Conservation (phyloP, 2,329 filamentous ascomycete genomes). For the Trichophaea hybrida region DNA sequence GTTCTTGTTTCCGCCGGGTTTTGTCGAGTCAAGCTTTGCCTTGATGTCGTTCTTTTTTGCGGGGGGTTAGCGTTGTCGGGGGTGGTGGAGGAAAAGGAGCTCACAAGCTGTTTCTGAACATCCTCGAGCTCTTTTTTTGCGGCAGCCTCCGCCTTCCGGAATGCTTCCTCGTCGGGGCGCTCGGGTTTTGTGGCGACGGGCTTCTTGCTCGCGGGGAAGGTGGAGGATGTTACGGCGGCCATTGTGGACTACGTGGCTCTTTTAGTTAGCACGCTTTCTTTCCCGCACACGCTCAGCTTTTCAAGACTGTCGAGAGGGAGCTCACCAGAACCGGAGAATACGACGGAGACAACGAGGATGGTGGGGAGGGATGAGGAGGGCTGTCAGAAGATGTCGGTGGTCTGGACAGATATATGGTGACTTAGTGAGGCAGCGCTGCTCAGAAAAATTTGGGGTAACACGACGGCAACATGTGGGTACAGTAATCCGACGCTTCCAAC, state of each 20-base stretch:
- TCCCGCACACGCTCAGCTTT: neutral
- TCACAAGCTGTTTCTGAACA: slow-evolving; percentile 55
- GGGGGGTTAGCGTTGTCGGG: slow-evolving; percentile 16
- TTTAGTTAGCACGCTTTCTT: neutral
- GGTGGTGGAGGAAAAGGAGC: slow-evolving; percentile 26
- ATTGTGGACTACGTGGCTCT: slow-evolving; percentile 30
- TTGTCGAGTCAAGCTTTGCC: slow-evolving; percentile 71
- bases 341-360: neutral
- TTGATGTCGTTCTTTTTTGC: slow-evolving; percentile 63
- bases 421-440: neutral
- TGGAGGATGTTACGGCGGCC: slow-evolving; percentile 36
- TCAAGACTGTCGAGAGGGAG: neutral
- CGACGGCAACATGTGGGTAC: neutral
- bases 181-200: slow-evolving; percentile 32
- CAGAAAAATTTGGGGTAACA: neutral
- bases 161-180: slow-evolving; percentile 75
- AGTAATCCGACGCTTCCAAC: too few relatives aligned
- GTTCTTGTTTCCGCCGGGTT: slow-evolving; percentile 65
- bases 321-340: neutral
- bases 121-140: slow-evolving; percentile 77
- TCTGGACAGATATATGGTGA: neutral
- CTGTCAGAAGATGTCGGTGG: neutral
- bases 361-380: neutral
- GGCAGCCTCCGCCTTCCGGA: slow-evolving; percentile 62
- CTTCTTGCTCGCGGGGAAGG: slow-evolving; percentile 30